Evolutionary conservation across 2,329 filamentous ascomycete species (phyloP).

Genomic region (Trichoderma semiorbis): DNA sequence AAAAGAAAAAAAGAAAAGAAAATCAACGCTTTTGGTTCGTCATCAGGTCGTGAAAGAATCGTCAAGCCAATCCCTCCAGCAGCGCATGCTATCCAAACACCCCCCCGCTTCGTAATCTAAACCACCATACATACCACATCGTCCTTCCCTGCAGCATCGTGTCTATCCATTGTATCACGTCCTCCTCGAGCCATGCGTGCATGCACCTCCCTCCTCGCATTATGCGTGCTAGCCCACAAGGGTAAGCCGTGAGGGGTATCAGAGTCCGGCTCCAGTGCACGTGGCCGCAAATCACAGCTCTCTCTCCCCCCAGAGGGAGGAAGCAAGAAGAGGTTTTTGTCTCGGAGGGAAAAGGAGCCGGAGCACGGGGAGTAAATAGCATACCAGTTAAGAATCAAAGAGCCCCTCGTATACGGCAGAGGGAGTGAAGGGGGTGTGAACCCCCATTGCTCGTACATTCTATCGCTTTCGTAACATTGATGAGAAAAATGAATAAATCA

Average conservation of each 20-base stretch:
- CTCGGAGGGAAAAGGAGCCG: conserved; percentile 9
- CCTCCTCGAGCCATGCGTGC: conserved; percentile 13
- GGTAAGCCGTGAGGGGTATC: conserved; percentile 12
- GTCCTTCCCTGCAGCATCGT: conserved; percentile 3
- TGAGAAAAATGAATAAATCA: conserved; percentile 3
- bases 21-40: neutral
- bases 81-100: conserved; percentile 13
- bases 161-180: conserved; percentile 8
- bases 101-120: neutral
- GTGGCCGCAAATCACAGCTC: neutral
- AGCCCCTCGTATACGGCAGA: conserved; percentile 27
- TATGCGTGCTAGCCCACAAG: conserved; percentile 13
- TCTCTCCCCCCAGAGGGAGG: conserved; percentile 7
- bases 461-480: conserved; percentile 33
- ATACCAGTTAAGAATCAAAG: conserved; percentile 30
- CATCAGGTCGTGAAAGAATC: conserved; percentile 8
- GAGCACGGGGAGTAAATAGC: conserved; percentile 22
- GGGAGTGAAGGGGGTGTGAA: conserved; percentile 32
- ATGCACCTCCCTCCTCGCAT: conserved; percentile 12
- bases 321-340: conserved; percentile 20
- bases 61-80: conserved; percentile 1
- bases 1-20: neutral
- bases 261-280: conserved; percentile 12
- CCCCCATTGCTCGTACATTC: conserved; percentile 37
- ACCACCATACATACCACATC: neutral